These are phyloP conservation scores for Sequoiadendron giganteum DNA, from an alignment of 75 land plant species.

Conservation along the genomic window DNA sequence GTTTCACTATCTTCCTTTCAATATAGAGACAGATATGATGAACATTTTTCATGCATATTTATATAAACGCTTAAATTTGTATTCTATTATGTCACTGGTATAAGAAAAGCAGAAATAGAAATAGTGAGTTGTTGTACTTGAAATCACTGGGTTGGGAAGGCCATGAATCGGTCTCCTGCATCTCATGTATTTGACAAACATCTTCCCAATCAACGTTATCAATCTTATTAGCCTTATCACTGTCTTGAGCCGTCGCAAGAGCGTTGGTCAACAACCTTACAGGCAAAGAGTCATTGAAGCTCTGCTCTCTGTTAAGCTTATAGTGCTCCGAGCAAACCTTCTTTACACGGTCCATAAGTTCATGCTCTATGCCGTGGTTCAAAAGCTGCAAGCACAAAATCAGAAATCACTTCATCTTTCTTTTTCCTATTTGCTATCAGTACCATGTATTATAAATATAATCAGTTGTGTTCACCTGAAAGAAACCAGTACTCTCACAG, in stretches of 20 bases:
- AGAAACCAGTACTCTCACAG: conserved; percentile 69
- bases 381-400: neutral
- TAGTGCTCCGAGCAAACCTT: neutral
- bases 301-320: neutral
- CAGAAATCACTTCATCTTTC: neutral
- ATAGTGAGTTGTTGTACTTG: neutral
- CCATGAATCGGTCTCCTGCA: too few species aligned
- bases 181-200: neutral
- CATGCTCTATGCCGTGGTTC: neutral
- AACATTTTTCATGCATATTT: too few species aligned
- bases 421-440: too few species aligned
- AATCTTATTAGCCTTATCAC: neutral
- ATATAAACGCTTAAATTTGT: too few species aligned
- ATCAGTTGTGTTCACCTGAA: conserved; percentile 33
- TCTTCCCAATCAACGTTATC: conserved; percentile 11
- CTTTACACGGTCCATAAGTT: conserved; percentile 1
- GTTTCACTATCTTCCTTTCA: too few species aligned
- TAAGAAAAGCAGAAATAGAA: too few species aligned
- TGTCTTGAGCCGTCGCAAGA: neutral
- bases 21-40: too few species aligned
- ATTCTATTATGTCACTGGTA: too few species aligned
- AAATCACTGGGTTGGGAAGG: neutral
- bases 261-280: neutral
- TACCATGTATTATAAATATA: too few species aligned
- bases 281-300: neutral